Percentiles rank a stretch among this genome's conserved stretches.
These are phyloP conservation scores for Ceriops decandra DNA, from an alignment of 345 rosid species.

Conservation along the genomic window DNA sequence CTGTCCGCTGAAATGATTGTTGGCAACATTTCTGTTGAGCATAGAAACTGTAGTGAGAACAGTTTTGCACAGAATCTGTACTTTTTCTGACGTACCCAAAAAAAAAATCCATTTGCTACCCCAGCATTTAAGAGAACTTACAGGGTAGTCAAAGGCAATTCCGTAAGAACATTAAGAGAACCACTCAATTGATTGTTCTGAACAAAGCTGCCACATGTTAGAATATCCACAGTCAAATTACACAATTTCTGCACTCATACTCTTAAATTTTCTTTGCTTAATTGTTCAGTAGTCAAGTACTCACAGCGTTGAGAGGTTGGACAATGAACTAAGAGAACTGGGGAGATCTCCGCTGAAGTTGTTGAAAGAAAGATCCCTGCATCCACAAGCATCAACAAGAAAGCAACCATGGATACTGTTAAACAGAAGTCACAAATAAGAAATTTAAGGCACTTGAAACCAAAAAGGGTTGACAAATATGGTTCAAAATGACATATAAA, in stretches of 20 bases:
- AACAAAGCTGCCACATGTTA: conserved; percentile 56
- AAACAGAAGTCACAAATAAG: not conserved
- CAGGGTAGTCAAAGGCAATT: conserved; percentile 71
- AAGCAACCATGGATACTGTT: not conserved
- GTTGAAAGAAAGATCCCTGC: conserved; percentile 94
- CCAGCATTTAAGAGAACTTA: conserved; percentile 39
- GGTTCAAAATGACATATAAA: not conserved
- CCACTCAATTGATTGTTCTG: conserved; percentile 93
- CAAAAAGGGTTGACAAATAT: not conserved
- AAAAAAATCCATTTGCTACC: not conserved
- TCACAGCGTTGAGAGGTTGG: conserved; percentile 74
- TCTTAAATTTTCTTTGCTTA: not conserved
- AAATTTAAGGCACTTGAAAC: not conserved
- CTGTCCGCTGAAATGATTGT: conserved; percentile 86
- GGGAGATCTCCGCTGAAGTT: conserved; percentile 92
- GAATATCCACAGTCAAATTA: conserved; percentile 15
- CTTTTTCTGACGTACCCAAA: not conserved
- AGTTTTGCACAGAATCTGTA: not conserved
- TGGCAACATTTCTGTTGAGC: conserved; percentile 78
- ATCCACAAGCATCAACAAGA: conserved; percentile 11
- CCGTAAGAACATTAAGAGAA: conserved; percentile 54
- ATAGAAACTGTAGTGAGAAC: conserved; percentile 17
- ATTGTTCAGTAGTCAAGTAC: conserved; percentile 24
- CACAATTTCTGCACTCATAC: not conserved
- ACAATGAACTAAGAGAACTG: conserved; percentile 53